Evolutionary conservation across 306 rosid genomes (phyloP), one percentile per base, ranked within the genome.

Genomic region (Trifolium repens): DNA sequence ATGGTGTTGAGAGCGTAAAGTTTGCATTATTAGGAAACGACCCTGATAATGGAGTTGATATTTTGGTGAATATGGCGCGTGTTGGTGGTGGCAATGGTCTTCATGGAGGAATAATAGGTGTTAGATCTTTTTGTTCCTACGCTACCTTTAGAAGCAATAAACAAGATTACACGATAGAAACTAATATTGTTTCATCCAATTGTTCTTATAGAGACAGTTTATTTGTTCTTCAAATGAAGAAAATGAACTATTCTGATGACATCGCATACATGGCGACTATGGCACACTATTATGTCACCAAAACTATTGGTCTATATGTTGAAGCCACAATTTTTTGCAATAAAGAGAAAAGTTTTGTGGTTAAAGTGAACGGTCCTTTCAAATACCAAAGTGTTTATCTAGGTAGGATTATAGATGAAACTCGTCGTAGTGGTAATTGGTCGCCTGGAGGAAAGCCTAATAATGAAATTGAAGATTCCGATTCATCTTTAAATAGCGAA

Each of bases 241-340:
- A 80, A 46, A 74, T 67, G 14, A 22, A 46, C 14, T 37, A 68
- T 2, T 12, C 17, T n/a, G 39, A 80, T 24, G 39, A 80, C 0
- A 7, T 46, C 11, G 79, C 71, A 11, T 68, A 47, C n/a, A 8
- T 8, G 71, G 79, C 10, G 7, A 3, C 37, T 5, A 35, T 80
- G 55, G 75, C 75, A 19, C 84, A 81, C 47, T 81, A 70, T 44
- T 81, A 62, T 44, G 27, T 81, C 7, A 63, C 73, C 7, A 32
- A 75, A 52, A 43, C 57, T 4, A 27, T 75, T 6, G 80, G 57
- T 3, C 69, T 81, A 63, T 81, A 76, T 43, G 81, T 63, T 2
- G 44, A 22, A 16, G 84, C 78, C 9, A 70, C 46, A 4, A 63
- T 76, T 44, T 10, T 1, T 43, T 61, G 44, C 34, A 54, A 9